phyloP scores from a whole-genome alignment of 177 flowering plant species.

The Vitis hybrid region DNA sequence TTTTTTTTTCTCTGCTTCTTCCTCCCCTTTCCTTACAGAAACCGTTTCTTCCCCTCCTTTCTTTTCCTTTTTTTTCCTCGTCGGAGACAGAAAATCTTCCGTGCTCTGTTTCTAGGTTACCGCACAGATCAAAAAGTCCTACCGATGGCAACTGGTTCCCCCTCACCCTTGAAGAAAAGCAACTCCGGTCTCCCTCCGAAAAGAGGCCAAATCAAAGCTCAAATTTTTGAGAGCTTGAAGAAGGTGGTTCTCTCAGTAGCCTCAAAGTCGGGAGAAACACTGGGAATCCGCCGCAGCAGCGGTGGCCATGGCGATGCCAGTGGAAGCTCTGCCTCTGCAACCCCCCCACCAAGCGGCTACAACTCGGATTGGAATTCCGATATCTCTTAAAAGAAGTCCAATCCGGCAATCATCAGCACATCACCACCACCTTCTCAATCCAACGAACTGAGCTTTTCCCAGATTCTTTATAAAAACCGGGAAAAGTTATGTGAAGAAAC shows the following conservation, averaged over 20 bases:
- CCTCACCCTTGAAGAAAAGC: neutral
- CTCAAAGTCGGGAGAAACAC: no score
- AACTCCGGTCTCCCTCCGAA: constrained; percentile 1
- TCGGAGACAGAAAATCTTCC: no score
- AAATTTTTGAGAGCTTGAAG: constrained; percentile 11
- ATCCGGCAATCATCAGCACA: neutral
- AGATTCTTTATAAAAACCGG: no score
- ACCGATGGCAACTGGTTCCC: neutral
- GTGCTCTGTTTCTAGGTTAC: neutral
- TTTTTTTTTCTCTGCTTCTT: neutral
- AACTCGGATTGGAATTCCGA: constrained; percentile 8
- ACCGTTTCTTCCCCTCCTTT: neutral
- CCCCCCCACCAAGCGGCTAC: neutral
- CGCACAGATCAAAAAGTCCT: neutral
- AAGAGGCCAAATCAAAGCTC: constrained; percentile 19
- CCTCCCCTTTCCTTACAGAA: neutral
- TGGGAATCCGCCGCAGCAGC: no score
- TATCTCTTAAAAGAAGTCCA: neutral
- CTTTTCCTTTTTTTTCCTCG: neutral
- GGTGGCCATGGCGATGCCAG: no score
- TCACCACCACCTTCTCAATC: neutral
- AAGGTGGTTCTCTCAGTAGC: neutral
- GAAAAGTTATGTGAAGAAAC: no score
- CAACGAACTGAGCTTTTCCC: neutral
- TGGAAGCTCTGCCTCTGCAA: neutral